Evolutionary conservation across 768 basidiomycete genomes (phyloP), one percentile per base, ranked within the genome.

Genomic region (Russula vinacea): DNA sequence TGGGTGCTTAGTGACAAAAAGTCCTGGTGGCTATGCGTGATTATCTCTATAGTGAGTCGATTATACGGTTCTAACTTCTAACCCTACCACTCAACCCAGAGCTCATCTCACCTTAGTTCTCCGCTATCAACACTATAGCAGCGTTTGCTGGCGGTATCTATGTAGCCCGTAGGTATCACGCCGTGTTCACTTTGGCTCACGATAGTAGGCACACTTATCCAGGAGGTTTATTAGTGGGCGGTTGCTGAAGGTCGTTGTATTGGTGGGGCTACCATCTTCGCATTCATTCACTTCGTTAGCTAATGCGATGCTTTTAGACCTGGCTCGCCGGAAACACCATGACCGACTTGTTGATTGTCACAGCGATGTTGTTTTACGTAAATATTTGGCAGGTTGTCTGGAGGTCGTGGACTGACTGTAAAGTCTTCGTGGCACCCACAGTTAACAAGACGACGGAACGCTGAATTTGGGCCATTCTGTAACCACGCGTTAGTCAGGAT

Each of bases 291-390:
- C 3, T 10, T 29, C 17, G 16, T 1, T 29, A 10, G 16, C 24
- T 58, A 45, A 53, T 59, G 35, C 17, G 26, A 40, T 19, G 5
- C 33, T 47, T 0, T 26, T 42, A 64, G 63, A 64, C 58, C 2
- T 64, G 63, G 63, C 52, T 64, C 14, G n/a, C 8, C 8, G 58
- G 52, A 53, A 55, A 40, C 44, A 17, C 58, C 0, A 3, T 49
- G 29, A 11, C 63, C 37, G 63, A 64, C 45, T 6, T 40, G 26
- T 17, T 60, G 5, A 64, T 64, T 26, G 19, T 37, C 1, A 3
- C 14, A n/a, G 17, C 45, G 0, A 49, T 64, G 63, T 26, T 64
- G 8, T 60, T 49, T 26, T 26, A 52, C 29, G 63, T 64, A 64
- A 60, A 29, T 1, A 47, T 1, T 5, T n/a, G 9, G 14, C 50